phyloP scores from a whole-genome alignment of 805 yeast species.

The Ogataea nonfermentans region DNA sequence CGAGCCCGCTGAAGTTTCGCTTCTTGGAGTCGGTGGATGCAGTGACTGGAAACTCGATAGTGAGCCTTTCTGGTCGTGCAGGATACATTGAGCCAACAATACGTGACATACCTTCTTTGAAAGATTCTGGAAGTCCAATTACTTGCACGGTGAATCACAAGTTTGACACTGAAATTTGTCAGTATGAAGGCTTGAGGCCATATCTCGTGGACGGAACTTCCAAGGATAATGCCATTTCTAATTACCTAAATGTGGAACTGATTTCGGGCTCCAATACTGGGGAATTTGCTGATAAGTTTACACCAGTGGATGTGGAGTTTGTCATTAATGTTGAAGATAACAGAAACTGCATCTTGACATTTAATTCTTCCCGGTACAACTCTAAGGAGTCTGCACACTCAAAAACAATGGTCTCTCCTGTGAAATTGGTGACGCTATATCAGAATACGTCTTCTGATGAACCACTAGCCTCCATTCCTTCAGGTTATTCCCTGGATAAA shows the following conservation, averaged over 20 bases:
- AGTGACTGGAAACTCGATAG: slow-evolving; percentile 33
- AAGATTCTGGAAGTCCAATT: slow-evolving; percentile 31
- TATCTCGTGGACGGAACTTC: slow-evolving; percentile 41
- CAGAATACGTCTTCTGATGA: slow-evolving; percentile 24
- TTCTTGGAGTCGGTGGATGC: slow-evolving; percentile 61
- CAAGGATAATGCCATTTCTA: slow-evolving; percentile 35
- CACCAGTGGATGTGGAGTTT: slow-evolving; percentile 64
- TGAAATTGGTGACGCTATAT: slow-evolving; percentile 57
- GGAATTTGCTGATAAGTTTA: slow-evolving; percentile 40
- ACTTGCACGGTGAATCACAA: slow-evolving; percentile 38
- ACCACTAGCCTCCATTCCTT: slow-evolving; percentile 32
- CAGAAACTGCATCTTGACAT: slow-evolving; percentile 61
- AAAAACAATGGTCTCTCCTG: slow-evolving; percentile 49
- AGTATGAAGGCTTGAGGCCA: slow-evolving; percentile 49
- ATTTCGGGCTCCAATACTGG: slow-evolving; percentile 45
- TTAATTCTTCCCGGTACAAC: slow-evolving; percentile 48
- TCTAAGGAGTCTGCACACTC: slow-evolving; percentile 30
- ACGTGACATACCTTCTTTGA: slow-evolving; percentile 63
- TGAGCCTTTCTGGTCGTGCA: slow-evolving; percentile 49
- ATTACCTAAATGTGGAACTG: slow-evolving; percentile 51
- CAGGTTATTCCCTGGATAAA: slow-evolving; percentile 43
- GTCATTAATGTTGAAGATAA: slow-evolving; percentile 56
- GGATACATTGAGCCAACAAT: slow-evolving; percentile 49
- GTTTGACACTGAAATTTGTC: slow-evolving; percentile 51
- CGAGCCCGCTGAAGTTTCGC: slow-evolving; percentile 68